Evolutionary conservation across 306 rosid species (phyloP), one percentile per base, ranked within the genome.

Genomic region (Dryas octopetala): DNA sequence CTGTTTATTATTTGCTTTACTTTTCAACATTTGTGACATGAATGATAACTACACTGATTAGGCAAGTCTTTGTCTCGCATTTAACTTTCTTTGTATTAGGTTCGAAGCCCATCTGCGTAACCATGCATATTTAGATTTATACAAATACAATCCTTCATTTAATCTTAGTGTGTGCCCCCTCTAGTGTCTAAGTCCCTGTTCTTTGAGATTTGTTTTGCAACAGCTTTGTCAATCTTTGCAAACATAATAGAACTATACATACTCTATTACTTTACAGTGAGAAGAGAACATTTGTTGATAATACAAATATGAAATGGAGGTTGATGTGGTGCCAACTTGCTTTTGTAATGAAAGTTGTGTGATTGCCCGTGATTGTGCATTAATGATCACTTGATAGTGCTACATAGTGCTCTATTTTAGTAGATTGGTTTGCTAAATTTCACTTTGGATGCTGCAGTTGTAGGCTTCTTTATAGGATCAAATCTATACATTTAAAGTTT

Each of bases 1-100:
- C 40, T 40, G 44, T 71, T 16, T 74, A 52, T 70, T 40, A 6
- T 58, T 19, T 67, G 51, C n/a, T 60, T 69, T 57, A 61, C 16
- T 75, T 69, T 50, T 46, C 50, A 38, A 62, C 44, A 57, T 60
- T 48, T 52, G 40, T 41, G 0, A 19, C 58, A 32, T 41, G 23
- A 77, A 51, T 19, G 16, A 49, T 38, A 40, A 50, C 46, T 50
- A 48, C 14, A 26, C 9, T 49, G 10, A 55, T 61, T 60, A 52
- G 32, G 58, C 71, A 48, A 17, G n/a, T 16, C 9, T 62, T 32
- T 26, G 45, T 40, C 70, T 72, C 46, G 14, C 12, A 26, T 71
- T 28, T 15, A 32, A 28, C 47, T 62, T 16, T 40, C 40, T 47
- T 60, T 28, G 64, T 14, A 23, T 70, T 62, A n/a, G 14, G 49